Evolutionary conservation across 176 grass and related monocot genomes (phyloP), one percentile per base, ranked within the genome.

Genomic region (Secale cereale): DNA sequence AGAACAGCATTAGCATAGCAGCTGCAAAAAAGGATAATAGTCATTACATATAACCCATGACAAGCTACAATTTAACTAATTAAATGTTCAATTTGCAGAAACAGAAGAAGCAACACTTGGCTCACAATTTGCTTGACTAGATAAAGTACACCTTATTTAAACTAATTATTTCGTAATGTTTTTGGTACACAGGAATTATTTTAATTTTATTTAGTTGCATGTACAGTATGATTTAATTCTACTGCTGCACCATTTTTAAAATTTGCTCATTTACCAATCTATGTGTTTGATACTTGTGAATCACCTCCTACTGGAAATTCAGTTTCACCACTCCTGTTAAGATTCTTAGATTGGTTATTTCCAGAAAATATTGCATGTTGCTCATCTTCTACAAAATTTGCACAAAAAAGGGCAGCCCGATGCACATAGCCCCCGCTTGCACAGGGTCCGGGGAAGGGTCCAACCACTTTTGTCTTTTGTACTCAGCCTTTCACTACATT

Each of bases 1-100:
- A 99, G 88, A 89, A 99, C 97, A 86, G 97, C 97, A 96, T 99
- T 99, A 70, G 97, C 97, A 88, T 99, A 96, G 86, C 97, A 99
- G 74, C 97, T 99, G 85, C 86, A 89, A 69, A 81, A 85, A 60
- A 74, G 63, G 32, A 29, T 9, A 50, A 83, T 50, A 86, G 69
- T 74, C 19, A 30, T 68, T 17, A 82, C 16, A 86, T 78, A 59
- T 84, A 79, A 59, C 30, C 39, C 76, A 85, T 64, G 28, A 86
- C 15, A 83, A 72, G 41, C n/a, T 26, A 43, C 50, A 31, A 57
- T 56, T 41, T 74, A 81, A 74, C 22, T n/a, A 59, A 79, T 23
- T 25, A 79, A 83, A 65, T 74, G 6, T 39, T 81, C 68, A 16
- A 69, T 57, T 39, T 63, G 69, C 17, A 78, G 14, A 62, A 69